These are phyloP conservation scores for Metschnikowia henanensis DNA, from an alignment of 805 yeast species.

Conservation along the genomic window DNA sequence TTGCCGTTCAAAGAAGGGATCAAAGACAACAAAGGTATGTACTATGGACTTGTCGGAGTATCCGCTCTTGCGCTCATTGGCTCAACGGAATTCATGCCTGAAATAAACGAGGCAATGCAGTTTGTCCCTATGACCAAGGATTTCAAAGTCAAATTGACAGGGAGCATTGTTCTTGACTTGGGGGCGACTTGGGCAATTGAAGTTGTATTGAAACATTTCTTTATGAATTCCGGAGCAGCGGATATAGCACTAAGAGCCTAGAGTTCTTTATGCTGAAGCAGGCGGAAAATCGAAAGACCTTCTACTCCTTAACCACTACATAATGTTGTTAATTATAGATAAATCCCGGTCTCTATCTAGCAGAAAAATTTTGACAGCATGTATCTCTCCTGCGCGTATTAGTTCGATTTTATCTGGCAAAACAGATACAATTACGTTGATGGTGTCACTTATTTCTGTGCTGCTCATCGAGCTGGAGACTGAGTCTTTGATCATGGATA, in stretches of 20 bases:
- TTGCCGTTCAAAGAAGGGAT: conserved; percentile 94
- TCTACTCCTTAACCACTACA: too few relatives aligned
- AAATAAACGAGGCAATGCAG: conserved; percentile 86
- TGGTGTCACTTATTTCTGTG: conserved; percentile 30
- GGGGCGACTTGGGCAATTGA: conserved; percentile 78
- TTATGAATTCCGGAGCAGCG: conserved; percentile 89
- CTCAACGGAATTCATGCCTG: conserved; percentile 93
- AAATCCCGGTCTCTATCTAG: conserved; percentile 32
- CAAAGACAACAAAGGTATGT: conserved; percentile 93
- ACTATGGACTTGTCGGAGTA: conserved; percentile 90
- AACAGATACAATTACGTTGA: conserved; percentile 22
- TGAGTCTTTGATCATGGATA: conserved; percentile 34
- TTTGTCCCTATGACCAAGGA: conserved; percentile 79
- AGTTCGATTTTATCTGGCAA: conserved; percentile 23
- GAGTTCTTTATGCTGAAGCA: too few relatives aligned
- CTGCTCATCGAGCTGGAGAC: conserved; percentile 28
- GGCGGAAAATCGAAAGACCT: too few relatives aligned
- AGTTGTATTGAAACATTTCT: conserved; percentile 73
- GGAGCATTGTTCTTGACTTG: conserved; percentile 72
- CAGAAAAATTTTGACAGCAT: conserved; percentile 26
- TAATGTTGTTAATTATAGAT: not conserved
- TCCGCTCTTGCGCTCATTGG: conserved; percentile 87
- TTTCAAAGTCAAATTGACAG: conserved; percentile 79
- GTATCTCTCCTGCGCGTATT: conserved; percentile 22
- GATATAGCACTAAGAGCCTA: conserved; percentile 63